phyloP scores from a whole-genome alignment of 2,329 filamentous ascomycete genomes.

The Hymenoscyphus linearis region DNA sequence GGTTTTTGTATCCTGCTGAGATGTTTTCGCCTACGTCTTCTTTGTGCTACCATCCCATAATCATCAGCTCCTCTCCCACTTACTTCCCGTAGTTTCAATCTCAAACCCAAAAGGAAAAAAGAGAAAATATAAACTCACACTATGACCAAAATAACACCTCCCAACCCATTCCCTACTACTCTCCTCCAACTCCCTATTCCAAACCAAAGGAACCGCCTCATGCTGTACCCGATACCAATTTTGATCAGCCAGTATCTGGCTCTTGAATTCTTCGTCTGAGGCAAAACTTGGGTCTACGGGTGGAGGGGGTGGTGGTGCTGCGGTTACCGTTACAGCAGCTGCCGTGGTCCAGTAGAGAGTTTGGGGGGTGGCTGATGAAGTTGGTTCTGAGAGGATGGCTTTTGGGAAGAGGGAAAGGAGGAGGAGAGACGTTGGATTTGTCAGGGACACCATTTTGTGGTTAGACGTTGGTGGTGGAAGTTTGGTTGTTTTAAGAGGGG shows the following conservation, averaged over 20 bases:
- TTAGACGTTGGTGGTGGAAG: too few species aligned
- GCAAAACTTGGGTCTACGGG: neutral
- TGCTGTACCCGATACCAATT: neutral
- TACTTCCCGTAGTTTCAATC: neutral
- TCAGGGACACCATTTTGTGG: too few species aligned
- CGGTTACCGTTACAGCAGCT: neutral
- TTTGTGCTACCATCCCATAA: neutral
- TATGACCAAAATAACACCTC: neutral
- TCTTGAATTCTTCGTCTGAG: neutral
- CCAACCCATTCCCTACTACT: neutral
- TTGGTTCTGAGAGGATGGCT: neutral
- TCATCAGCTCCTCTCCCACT: neutral
- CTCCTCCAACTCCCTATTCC: neutral
- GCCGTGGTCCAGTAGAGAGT: neutral
- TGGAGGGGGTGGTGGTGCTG: neutral
- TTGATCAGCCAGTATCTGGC: neutral
- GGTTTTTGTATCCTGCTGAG: neutral
- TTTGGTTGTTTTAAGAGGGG: too few species aligned
- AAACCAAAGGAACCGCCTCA: neutral
- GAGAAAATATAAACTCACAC: neutral
- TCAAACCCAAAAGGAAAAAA: neutral
- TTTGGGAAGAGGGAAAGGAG: neutral
- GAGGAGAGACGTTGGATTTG: neutral
- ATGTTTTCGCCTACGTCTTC: conserved; percentile 4
- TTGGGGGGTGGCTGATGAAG: neutral